Percentiles rank a stretch among this genome's conserved stretches.
phyloP scores from a whole-genome alignment of 495 filamentous ascomycete genomes.

The Trichoderma asperelloides region DNA sequence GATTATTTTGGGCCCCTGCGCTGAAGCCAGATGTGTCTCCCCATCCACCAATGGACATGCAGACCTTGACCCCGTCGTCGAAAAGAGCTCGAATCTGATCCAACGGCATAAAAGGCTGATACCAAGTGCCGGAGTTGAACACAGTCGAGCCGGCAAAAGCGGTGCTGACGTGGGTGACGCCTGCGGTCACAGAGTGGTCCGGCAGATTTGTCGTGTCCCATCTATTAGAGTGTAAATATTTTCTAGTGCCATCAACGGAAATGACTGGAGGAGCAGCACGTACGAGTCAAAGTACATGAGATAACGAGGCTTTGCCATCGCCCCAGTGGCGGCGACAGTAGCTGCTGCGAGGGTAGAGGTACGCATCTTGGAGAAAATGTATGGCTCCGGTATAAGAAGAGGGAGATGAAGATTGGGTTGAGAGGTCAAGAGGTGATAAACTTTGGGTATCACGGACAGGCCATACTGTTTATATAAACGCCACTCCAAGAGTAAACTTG shows the following conservation, averaged over 20 bases:
- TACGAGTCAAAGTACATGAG: slow-evolving; percentile 25
- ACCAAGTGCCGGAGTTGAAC: slow-evolving; percentile 41
- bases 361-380: background rate
- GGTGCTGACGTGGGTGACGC: slow-evolving; percentile 49
- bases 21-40: slow-evolving; percentile 50
- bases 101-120: slow-evolving; percentile 42
- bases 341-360: slow-evolving; percentile 3
- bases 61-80: slow-evolving; percentile 42
- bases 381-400: background rate
- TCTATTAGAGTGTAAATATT: background rate
- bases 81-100: slow-evolving; percentile 43
- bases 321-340: slow-evolving; percentile 11
- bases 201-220: slow-evolving; percentile 25
- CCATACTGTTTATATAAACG: background rate
- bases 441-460: background rate
- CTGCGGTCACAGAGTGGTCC: slow-evolving; percentile 21
- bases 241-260: background rate
- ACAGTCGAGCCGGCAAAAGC: slow-evolving; percentile 45
- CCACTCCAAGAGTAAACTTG: background rate
- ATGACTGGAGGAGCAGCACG: background rate
- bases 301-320: slow-evolving; percentile 16
- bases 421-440: background rate
- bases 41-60: slow-evolving; percentile 59
- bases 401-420: background rate
- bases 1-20: slow-evolving; percentile 39